Conservation (phyloP, 495 filamentous ascomycete genomes). For the Tuber borchii region DNA sequence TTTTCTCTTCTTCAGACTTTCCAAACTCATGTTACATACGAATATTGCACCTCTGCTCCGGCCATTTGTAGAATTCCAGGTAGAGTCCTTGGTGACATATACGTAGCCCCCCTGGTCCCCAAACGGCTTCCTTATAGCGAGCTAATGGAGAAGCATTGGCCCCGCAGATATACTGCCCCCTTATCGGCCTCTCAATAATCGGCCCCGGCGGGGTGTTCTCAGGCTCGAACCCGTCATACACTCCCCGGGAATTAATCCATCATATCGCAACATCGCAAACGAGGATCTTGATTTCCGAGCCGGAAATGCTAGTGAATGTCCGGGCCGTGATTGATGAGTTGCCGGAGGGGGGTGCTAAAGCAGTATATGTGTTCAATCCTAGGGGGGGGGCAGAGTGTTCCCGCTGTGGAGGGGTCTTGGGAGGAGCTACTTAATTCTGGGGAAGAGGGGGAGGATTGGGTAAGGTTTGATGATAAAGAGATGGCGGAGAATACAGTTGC, state of each 20-base stretch:
- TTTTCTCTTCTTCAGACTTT: constrained; percentile 9
- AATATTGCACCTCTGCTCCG: constrained; percentile 13
- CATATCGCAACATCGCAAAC: constrained; percentile 47
- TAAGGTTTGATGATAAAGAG: constrained; percentile 47
- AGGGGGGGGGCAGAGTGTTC: constrained; percentile 35
- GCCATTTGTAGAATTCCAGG: constrained; percentile 13
- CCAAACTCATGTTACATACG: constrained; percentile 27
- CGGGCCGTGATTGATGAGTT: constrained; percentile 51
- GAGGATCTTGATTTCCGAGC: constrained; percentile 48
- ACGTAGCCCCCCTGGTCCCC: not conserved
- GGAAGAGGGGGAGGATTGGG: constrained; percentile 46
- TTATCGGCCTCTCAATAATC: constrained; percentile 47
- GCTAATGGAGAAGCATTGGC: constrained; percentile 4
- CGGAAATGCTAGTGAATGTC: constrained; percentile 48
- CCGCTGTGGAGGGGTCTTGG: constrained; percentile 44
- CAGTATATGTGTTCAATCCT: constrained; percentile 49
- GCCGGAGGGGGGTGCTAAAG: constrained; percentile 57
- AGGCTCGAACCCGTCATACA: constrained; percentile 50
- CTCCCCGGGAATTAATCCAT: constrained; percentile 48
- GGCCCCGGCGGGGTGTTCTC: constrained; percentile 52
- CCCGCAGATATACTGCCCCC: constrained; percentile 46
- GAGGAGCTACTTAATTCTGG: constrained; percentile 46
- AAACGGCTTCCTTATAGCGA: not conserved
- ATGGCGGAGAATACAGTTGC: constrained; percentile 45
- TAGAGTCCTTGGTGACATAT: constrained; percentile 19